Conservation (phyloP, 257 asterid species). For the Gentiana macrophylla region DNA sequence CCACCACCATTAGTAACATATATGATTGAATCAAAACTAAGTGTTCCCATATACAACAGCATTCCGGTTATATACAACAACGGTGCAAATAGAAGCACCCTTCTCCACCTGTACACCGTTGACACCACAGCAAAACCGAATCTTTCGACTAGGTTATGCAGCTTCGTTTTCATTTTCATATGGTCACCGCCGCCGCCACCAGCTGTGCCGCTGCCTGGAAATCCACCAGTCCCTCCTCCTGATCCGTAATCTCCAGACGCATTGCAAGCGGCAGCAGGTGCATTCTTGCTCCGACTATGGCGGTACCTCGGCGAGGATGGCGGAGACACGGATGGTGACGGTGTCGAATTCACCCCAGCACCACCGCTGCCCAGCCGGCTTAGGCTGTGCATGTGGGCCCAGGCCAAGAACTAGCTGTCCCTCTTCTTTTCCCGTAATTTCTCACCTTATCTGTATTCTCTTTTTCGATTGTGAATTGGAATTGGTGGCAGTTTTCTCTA, state of each 20-base stretch:
- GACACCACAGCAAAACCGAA: slow-evolving; percentile 63
- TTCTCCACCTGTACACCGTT: slow-evolving; percentile 62
- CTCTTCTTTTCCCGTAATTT: not conserved
- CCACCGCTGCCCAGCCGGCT: slow-evolving; percentile 55
- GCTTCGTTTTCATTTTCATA: slow-evolving; percentile 19
- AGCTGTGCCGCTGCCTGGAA: slow-evolving; percentile 3
- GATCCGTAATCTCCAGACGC: slow-evolving; percentile 19
- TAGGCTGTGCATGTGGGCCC: slow-evolving; percentile 71
- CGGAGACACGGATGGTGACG: slow-evolving; percentile 71
- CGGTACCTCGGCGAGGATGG: slow-evolving; percentile 84
- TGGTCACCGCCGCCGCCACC: slow-evolving; percentile 25
- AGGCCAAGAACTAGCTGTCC: not conserved
- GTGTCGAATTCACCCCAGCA: slow-evolving; percentile 29
- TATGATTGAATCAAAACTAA: slow-evolving; percentile 48
- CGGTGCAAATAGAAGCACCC: slow-evolving; percentile 85
- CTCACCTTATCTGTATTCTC: not conserved
- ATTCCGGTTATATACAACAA: slow-evolving; percentile 78
- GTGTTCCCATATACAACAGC: slow-evolving; percentile 86
- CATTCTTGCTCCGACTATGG: slow-evolving; percentile 35
- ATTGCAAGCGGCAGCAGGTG: slow-evolving; percentile 2
- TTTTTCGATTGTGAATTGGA: too few relatives aligned
- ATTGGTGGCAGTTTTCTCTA: too few relatives aligned
- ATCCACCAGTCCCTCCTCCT: slow-evolving; percentile 16
- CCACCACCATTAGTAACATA: slow-evolving; percentile 15
- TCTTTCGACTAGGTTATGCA: slow-evolving; percentile 61